phyloP scores from a whole-genome alignment of 192 early-diverging fungal genomes.

The Funneliformis mosseae region DNA sequence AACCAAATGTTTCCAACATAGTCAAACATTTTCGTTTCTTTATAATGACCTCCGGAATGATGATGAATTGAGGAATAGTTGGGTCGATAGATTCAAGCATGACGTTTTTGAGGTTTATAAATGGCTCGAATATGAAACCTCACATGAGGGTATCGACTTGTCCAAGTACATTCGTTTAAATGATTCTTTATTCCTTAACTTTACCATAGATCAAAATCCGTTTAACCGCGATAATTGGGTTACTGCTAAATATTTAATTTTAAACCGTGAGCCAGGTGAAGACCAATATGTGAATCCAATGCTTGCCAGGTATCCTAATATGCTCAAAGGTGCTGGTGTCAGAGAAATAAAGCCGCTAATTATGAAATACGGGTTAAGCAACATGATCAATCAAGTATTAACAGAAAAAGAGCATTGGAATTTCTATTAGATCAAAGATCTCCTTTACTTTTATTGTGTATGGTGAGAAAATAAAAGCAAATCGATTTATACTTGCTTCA shows the following conservation, averaged over 20 bases:
- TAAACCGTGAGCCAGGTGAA: not conserved
- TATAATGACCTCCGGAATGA: not conserved
- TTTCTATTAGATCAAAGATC: not conserved
- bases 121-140: not conserved
- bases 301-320: not conserved
- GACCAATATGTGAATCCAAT: not conserved
- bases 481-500: not conserved
- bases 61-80: not conserved
- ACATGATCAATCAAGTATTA: slow-evolving; percentile 6
- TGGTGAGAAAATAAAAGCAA: not conserved
- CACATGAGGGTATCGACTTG: not conserved
- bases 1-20: not conserved
- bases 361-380: not conserved
- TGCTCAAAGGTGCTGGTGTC: slow-evolving; percentile 10
- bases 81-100: not conserved
- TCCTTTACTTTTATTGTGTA: slow-evolving; percentile 2
- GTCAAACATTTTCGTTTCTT: not conserved
- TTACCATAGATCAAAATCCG: slow-evolving; percentile 4
- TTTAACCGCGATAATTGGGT: not conserved
- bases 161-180: not conserved
- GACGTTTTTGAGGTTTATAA: not conserved
- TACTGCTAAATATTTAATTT: not conserved
- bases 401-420: not conserved
- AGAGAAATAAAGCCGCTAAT: not conserved
- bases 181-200: not conserved